Conservation (phyloP, 306 rosid species). For the Sicyos edulis region DNA sequence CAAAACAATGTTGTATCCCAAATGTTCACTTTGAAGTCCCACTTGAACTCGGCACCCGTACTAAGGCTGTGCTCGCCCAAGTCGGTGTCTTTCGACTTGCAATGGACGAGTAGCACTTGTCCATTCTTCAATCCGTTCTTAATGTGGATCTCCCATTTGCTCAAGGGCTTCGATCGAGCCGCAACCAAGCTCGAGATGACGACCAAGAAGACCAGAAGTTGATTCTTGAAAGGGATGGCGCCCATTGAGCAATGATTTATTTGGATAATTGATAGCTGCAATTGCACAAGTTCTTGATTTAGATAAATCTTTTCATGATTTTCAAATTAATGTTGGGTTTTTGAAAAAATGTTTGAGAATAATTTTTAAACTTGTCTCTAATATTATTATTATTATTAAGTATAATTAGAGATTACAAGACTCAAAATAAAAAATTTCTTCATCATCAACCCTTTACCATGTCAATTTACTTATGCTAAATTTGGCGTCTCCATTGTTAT, state of each 20-base stretch:
- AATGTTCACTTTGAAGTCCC: conserved; percentile 22
- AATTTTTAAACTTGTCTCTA: too few relatives aligned
- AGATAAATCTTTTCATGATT: too few relatives aligned
- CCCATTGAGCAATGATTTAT: background rate
- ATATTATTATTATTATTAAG: too few relatives aligned
- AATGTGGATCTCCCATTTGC: conserved; percentile 1
- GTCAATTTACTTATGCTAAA: too few relatives aligned
- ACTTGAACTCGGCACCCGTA: background rate
- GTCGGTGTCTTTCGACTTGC: conserved; percentile 24
- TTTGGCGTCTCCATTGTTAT: too few relatives aligned
- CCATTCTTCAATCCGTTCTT: conserved; percentile 3
- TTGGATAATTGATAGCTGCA: too few relatives aligned
- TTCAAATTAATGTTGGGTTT: too few relatives aligned
- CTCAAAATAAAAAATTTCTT: too few relatives aligned
- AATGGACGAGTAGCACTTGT: background rate
- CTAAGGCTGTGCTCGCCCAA: conserved; percentile 11
- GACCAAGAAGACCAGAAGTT: background rate
- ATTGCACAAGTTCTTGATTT: too few relatives aligned
- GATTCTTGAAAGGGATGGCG: background rate
- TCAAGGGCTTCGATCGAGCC: background rate
- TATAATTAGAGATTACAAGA: too few relatives aligned
- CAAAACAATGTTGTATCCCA: conserved; percentile 12
- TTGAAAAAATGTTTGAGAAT: too few relatives aligned
- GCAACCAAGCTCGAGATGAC: background rate
- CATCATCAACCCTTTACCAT: too few relatives aligned